Evolutionary conservation across 306 rosid genomes (phyloP).

Genomic region (Argentina anserina): DNA sequence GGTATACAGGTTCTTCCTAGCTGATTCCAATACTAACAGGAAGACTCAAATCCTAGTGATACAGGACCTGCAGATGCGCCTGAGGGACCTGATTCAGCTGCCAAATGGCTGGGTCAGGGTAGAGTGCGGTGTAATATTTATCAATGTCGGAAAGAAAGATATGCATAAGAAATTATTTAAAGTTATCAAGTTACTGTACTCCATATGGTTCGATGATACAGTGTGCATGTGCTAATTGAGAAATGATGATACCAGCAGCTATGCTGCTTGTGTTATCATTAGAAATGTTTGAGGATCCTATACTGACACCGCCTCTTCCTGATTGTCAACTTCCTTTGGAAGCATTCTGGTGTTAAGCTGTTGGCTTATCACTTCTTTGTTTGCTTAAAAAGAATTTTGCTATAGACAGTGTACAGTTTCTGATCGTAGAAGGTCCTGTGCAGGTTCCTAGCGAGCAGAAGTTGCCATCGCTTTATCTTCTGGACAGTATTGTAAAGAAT

Average conservation of each 20-base stretch:
- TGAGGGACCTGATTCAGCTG: constrained; percentile 5
- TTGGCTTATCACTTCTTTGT: constrained; percentile 15
- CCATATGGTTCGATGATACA: neutral
- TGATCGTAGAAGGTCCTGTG: constrained; percentile 31
- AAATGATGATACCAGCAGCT: constrained; percentile 8
- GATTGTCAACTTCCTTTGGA: neutral
- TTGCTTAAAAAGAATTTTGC: constrained; percentile 5
- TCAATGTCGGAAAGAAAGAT: neutral
- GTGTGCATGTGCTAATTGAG: constrained; percentile 11
- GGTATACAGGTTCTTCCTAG: neutral
- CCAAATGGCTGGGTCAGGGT: neutral
- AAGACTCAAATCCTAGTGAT: constrained; percentile 1
- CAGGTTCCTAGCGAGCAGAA: constrained; percentile 94
- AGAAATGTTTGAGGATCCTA: neutral
- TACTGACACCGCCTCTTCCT: neutral
- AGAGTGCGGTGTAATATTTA: neutral
- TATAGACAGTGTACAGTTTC: neutral
- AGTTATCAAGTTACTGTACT: neutral
- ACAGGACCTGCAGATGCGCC: neutral
- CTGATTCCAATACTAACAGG: neutral
- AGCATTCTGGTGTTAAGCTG: constrained; percentile 14
- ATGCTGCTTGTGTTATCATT: constrained; percentile 8
- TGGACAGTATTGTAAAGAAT: constrained; percentile 96
- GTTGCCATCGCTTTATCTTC: constrained; percentile 89
- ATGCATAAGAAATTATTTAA: neutral